Evolutionary conservation across 306 rosid genomes (phyloP).

Genomic region (Trifolium repens): DNA sequence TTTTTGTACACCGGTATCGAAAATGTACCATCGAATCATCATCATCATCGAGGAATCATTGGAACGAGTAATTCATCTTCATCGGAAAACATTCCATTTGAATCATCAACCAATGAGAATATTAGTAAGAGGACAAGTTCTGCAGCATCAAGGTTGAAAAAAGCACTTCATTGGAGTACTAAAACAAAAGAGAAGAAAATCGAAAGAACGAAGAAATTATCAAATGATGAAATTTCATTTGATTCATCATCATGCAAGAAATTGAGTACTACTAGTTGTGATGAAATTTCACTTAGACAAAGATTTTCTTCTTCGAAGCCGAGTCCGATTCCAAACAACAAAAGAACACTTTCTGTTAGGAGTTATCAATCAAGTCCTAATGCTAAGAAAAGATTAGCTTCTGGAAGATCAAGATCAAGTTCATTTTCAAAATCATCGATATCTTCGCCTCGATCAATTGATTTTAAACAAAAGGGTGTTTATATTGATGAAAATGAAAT

Average conservation of each 20-base stretch:
- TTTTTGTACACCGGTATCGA: constrained; percentile 82
- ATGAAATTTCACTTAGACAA: constrained; percentile 73
- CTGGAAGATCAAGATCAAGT: constrained; percentile 84
- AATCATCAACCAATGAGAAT: constrained; percentile 35
- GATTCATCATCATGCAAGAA: constrained; percentile 55
- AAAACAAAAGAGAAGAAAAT: constrained; percentile 59
- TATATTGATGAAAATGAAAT: constrained; percentile 55
- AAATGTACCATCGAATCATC: constrained; percentile 40
- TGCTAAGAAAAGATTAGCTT: constrained; percentile 89
- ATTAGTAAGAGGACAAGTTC: constrained; percentile 63
- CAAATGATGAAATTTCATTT: constrained; percentile 48
- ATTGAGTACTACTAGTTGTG: constrained; percentile 51
- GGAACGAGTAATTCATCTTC: constrained; percentile 60
- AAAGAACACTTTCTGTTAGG: constrained; percentile 85
- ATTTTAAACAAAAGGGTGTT: constrained; percentile 75
- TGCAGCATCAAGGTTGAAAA: constrained; percentile 69
- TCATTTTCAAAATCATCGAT: constrained; percentile 82
- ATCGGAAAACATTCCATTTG: constrained; percentile 51
- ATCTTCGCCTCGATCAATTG: constrained; percentile 74
- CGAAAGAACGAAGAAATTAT: constrained; percentile 49
- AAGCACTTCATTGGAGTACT: constrained; percentile 69
- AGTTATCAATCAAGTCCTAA: constrained; percentile 94
- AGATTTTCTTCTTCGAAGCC: constrained; percentile 70
- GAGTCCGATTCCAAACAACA: constrained; percentile 65
- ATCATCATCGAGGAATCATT: constrained; percentile 47